Evolutionary conservation across 768 basidiomycete species (phyloP).

Genomic region (Omphalotus guepiniiformis): DNA sequence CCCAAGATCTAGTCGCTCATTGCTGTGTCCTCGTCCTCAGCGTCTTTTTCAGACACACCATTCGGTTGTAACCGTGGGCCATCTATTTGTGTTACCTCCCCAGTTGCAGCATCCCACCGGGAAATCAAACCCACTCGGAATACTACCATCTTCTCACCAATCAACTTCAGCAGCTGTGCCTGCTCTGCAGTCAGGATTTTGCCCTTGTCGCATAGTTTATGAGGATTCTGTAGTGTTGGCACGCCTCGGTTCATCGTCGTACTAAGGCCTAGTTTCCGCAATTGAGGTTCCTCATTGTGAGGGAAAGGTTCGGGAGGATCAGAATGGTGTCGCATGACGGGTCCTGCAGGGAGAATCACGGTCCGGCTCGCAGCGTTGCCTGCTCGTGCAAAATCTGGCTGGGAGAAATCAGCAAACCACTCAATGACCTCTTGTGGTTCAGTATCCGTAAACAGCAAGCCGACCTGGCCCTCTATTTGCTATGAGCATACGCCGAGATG

Average conservation of each 20-base stretch:
- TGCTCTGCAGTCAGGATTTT: slow-evolving; percentile 80
- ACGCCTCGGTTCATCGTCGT: slow-evolving; percentile 86
- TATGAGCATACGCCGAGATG: slow-evolving; percentile 24
- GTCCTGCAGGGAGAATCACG: slow-evolving; percentile 75
- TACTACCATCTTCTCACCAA: slow-evolving; percentile 84
- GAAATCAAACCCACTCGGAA: slow-evolving; percentile 72
- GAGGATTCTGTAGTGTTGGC: slow-evolving; percentile 75
- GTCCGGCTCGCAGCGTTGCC: slow-evolving; percentile 77
- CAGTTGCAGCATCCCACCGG: slow-evolving; percentile 68
- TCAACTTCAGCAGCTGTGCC: slow-evolving; percentile 88
- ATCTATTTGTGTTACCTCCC: slow-evolving; percentile 59
- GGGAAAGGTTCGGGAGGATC: slow-evolving; percentile 84
- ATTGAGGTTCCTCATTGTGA: slow-evolving; percentile 95
- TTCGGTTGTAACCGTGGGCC: slow-evolving; percentile 33
- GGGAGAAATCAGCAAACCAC: slow-evolving; percentile 91
- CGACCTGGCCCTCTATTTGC: slow-evolving; percentile 95
- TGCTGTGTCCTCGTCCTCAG: slow-evolving; percentile 32
- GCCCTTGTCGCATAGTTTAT: slow-evolving; percentile 81
- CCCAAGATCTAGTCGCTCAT: slow-evolving; percentile 63
- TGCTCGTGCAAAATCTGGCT: slow-evolving; percentile 87
- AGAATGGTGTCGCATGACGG: slow-evolving; percentile 76
- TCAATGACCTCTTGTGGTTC: slow-evolving; percentile 87
- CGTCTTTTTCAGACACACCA: slow-evolving; percentile 30
- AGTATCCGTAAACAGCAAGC: slow-evolving; percentile 87
- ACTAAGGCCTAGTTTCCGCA: slow-evolving; percentile 85